A percentile compares a stretch with the other conserved stretches of the same genome.
Conservation (phyloP, 495 filamentous ascomycete genomes). For the Xylaria palmicola region DNA sequence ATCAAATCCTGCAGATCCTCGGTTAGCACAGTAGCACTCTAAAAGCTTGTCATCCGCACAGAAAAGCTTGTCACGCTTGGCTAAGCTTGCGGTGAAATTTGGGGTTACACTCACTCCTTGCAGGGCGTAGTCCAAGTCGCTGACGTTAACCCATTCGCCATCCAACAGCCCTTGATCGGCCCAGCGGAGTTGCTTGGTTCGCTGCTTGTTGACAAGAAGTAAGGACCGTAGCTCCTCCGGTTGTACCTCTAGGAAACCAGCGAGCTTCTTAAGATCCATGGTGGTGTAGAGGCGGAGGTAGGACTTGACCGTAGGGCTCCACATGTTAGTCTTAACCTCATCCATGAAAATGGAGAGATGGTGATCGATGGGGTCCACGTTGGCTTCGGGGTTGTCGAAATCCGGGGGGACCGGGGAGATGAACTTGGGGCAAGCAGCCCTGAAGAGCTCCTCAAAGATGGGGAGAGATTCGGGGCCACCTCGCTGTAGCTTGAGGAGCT, state of each 20-base stretch:
- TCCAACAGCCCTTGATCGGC: slow-evolving; percentile 85
- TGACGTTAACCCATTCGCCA: slow-evolving; percentile 85
- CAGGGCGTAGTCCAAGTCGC: slow-evolving; percentile 94
- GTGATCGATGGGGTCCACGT: slow-evolving; percentile 96
- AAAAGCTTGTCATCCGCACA: slow-evolving; percentile 10
- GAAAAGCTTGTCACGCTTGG: slow-evolving; percentile 16
- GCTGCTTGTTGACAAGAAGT: slow-evolving; percentile 96
- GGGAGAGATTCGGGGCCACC: slow-evolving; percentile 93
- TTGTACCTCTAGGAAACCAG: slow-evolving; percentile 92
- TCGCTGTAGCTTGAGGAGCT: slow-evolving; percentile 90
- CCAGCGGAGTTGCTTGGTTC: slow-evolving; percentile 94
- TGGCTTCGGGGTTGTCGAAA: slow-evolving; percentile 90
- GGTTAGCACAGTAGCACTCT: slow-evolving; percentile 26
- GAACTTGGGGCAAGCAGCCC: slow-evolving; percentile 95
- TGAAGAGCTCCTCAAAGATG: slow-evolving; percentile 96
- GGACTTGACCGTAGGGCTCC: slow-evolving; percentile 90
- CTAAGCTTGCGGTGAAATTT: background rate
- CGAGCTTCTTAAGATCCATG: slow-evolving; percentile 97
- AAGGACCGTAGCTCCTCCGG: slow-evolving; percentile 87
- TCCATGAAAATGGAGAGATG: slow-evolving; percentile 98
- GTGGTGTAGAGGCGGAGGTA: slow-evolving; percentile 99
- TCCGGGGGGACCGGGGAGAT: slow-evolving; percentile 96
- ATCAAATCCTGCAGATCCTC: slow-evolving; percentile 68
- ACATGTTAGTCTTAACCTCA: slow-evolving; percentile 96
- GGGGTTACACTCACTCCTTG: slow-evolving; percentile 64